Evolutionary conservation across 177 flowering plant genomes (phyloP).

Genomic region (Vitis hybrid): DNA sequence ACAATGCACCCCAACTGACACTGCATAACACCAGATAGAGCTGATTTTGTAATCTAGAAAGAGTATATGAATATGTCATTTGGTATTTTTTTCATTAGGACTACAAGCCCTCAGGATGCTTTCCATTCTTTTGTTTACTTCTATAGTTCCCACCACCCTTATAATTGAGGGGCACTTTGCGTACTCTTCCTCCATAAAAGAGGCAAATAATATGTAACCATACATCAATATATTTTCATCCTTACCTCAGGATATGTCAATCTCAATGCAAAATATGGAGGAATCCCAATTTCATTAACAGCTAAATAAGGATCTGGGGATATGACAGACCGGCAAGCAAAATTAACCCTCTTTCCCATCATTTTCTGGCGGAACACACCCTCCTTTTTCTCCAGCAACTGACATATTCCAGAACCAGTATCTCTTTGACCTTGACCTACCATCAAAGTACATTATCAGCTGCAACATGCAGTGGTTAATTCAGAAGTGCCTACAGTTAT

Average conservation of each 20-base stretch:
- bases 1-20: too few relatives aligned
- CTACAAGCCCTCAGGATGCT: too few relatives aligned
- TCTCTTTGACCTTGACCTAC: constrained; percentile 51
- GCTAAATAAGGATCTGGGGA: constrained; percentile 97
- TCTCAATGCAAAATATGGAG: constrained; percentile 81
- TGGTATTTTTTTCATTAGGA: too few relatives aligned
- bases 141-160: too few relatives aligned
- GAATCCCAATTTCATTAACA: constrained; percentile 97
- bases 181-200: too few relatives aligned
- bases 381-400: constrained; percentile 88
- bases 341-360: constrained; percentile 99
- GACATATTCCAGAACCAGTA: constrained; percentile 61
- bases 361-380: constrained; percentile 96
- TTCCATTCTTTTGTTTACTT: too few relatives aligned
- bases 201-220: not conserved
- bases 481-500: not conserved
- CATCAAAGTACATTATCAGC: constrained; percentile 4
- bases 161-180: too few relatives aligned
- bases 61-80: too few relatives aligned
- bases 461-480: not conserved
- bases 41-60: too few relatives aligned
- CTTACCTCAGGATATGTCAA: constrained; percentile 96
- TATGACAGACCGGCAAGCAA: constrained; percentile 95
- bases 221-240: not conserved
- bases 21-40: too few relatives aligned